phyloP scores from a whole-genome alignment of 2,329 filamentous ascomycete genomes.

The Cucurbitaria berberidis region DNA sequence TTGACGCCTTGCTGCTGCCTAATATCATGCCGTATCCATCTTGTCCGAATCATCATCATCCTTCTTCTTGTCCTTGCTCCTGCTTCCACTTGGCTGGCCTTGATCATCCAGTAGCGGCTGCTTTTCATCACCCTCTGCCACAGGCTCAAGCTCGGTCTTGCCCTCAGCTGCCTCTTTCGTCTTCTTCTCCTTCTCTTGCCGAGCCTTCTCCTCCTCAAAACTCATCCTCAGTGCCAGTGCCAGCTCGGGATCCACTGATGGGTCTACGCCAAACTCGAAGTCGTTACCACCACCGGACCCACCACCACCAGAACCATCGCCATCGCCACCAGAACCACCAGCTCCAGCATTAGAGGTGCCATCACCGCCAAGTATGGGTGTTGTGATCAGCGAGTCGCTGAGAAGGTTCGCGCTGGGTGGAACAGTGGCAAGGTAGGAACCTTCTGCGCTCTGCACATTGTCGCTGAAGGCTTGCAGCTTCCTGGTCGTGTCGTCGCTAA shows the following conservation, averaged over 20 bases:
- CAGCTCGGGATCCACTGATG: conserved; percentile 88
- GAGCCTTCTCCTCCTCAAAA: conserved; percentile 95
- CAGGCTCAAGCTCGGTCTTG: conserved; percentile 78
- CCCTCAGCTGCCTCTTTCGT: conserved; percentile 73
- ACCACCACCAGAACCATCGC: conserved; percentile 59
- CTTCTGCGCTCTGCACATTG: conserved; percentile 85
- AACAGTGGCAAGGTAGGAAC: conserved; percentile 88
- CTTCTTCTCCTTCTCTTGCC: conserved; percentile 83
- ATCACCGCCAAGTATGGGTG: conserved; percentile 88
- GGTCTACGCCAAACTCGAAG: conserved; percentile 90
- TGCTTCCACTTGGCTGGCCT: conserved; percentile 69
- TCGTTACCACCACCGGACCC: conserved; percentile 66
- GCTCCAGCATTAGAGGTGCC: conserved; percentile 65
- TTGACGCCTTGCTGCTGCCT: conserved; percentile 1
- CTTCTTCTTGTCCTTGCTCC: conserved; percentile 57
- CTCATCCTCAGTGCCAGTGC: conserved; percentile 95
- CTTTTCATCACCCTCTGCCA: conserved; percentile 71
- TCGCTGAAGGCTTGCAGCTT: conserved; percentile 95
- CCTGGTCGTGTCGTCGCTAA: conserved; percentile 84
- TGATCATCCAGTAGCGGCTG: conserved; percentile 68
- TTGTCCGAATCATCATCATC: conserved; percentile 70
- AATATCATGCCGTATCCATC: conserved; percentile 85
- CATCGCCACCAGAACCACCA: conserved; percentile 58
- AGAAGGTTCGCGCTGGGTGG: conserved; percentile 90
- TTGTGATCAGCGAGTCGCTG: conserved; percentile 87